Conservation (phyloP, 371 early-diverging fungal species). For the Lichtheimia hyalospora region DNA sequence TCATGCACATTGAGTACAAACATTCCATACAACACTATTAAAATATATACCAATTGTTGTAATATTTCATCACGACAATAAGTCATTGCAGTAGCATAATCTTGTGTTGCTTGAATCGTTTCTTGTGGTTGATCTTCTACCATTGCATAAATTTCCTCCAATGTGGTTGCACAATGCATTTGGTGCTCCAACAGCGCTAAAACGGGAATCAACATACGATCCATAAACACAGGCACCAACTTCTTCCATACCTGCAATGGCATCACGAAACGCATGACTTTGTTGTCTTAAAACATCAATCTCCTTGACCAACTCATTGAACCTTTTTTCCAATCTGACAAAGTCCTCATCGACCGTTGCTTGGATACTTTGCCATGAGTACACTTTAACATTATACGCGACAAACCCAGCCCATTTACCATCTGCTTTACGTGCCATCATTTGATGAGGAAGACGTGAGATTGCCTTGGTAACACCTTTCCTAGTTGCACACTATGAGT, state of each 20-base stretch:
- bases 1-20: not conserved
- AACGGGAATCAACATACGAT: too few relatives aligned
- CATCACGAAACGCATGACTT: slow-evolving; percentile 75
- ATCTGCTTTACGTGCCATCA: slow-evolving; percentile 40
- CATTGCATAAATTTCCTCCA: slow-evolving; percentile 53
- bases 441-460: slow-evolving; percentile 33
- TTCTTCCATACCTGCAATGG: slow-evolving; percentile 57
- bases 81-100: slow-evolving; percentile 60
- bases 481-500: too few relatives aligned
- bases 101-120: slow-evolving; percentile 59
- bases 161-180: slow-evolving; percentile 52
- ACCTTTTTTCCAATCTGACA: slow-evolving; percentile 54
- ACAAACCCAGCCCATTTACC: slow-evolving; percentile 16
- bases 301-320: slow-evolving; percentile 55
- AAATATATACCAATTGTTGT: slow-evolving; percentile 59
- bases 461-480: slow-evolving; percentile 25
- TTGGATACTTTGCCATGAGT: not conserved
- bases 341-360: slow-evolving; percentile 71
- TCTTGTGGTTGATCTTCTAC: slow-evolving; percentile 25
- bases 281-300: slow-evolving; percentile 64
- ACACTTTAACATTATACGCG: not conserved
- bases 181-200: slow-evolving; percentile 63
- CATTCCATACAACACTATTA: not conserved
- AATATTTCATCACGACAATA: slow-evolving; percentile 61
- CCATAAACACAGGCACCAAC: not conserved